These are phyloP conservation scores for Neophaeococcomyces aloes DNA, from an alignment of 2,329 filamentous ascomycete genomes.

Conservation along the genomic window DNA sequence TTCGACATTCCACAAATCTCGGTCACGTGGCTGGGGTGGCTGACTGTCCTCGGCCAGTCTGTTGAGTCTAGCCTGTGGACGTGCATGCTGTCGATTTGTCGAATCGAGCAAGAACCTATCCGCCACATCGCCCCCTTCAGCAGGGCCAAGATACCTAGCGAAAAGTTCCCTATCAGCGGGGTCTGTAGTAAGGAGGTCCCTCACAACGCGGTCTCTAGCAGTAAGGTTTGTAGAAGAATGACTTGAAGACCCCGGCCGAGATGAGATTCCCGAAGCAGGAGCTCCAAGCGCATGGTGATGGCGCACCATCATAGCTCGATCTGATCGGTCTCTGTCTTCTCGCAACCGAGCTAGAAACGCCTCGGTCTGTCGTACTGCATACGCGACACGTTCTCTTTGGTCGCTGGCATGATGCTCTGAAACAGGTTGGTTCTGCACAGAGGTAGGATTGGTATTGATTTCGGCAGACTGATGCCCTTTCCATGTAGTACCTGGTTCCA, in stretches of 20 bases:
- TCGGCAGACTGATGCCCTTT: slow-evolving; percentile 51
- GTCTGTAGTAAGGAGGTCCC: too few species aligned
- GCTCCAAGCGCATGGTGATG: background rate
- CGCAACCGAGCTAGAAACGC: background rate
- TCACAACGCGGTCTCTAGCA: too few species aligned
- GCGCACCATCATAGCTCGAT: background rate
- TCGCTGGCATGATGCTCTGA: slow-evolving; percentile 1
- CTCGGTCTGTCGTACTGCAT: background rate
- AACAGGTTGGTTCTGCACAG: background rate
- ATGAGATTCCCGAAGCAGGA: too few species aligned
- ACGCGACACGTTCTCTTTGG: background rate
- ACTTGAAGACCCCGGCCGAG: too few species aligned
- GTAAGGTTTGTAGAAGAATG: too few species aligned
- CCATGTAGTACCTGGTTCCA: slow-evolving; percentile 51
- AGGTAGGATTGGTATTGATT: slow-evolving; percentile 15
- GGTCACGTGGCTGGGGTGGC: background rate
- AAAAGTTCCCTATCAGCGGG: too few species aligned
- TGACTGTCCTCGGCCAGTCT: background rate
- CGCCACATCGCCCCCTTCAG: too few species aligned
- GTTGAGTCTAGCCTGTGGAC: too few species aligned
- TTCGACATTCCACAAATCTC: slow-evolving; percentile 49
- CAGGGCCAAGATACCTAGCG: too few species aligned
- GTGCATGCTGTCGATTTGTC: too few species aligned
- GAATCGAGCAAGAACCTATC: too few species aligned
- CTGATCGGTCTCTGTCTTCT: background rate